Evolutionary conservation across 1,139 yeast genomes (phyloP), one percentile per base, ranked within the genome.

Genomic region (Candida tunisiensis): DNA sequence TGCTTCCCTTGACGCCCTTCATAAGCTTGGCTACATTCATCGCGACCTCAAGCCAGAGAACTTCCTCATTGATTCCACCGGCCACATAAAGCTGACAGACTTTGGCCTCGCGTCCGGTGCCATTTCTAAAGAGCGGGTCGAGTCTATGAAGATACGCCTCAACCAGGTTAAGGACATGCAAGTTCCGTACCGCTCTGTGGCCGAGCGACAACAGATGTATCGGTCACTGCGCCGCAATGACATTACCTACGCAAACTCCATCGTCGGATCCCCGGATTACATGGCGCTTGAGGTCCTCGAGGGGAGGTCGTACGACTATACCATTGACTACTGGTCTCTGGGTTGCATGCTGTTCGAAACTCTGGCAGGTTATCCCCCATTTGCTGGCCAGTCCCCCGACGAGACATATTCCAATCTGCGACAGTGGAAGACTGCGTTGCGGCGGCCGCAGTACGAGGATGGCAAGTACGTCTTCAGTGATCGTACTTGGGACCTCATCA

Each of bases 211-310:
- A 51, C 65, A 69, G 42, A 62, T 83, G 49, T 91, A 82, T 53
- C 72, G 80, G 36, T 73, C 78, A 17, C 57, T 78, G 35, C 74
- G 92, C 45, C 51, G 55, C 16, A 41, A 46, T 9, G 80, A 74
- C 35, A 55, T 72, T 25, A 80, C 78, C 41, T 73, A 77, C 42
- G 98, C 99, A 12, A 79, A 82, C 44, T 82, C 95, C 1, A 83
- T 88, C 38, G 99, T 91, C 8, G 99, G 99, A 0, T 79, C 93
- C 5, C 99, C 99, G 1, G 99, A 91, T 50, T 91, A 91, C 50
- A 91, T 91, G 99, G 98, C 99, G 1, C 63, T 91, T 30, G 99
- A 91, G 51, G 96, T 91, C 5, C 68, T 91, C 35, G 92, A 82
- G 51, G 98, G 98, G 7, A 77, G 77, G 43, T 74, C 75, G 34